Evolutionary conservation across 2,329 filamentous ascomycete species (phyloP), one percentile per base, ranked within the genome.

Genomic region (Erysiphe pisi): DNA sequence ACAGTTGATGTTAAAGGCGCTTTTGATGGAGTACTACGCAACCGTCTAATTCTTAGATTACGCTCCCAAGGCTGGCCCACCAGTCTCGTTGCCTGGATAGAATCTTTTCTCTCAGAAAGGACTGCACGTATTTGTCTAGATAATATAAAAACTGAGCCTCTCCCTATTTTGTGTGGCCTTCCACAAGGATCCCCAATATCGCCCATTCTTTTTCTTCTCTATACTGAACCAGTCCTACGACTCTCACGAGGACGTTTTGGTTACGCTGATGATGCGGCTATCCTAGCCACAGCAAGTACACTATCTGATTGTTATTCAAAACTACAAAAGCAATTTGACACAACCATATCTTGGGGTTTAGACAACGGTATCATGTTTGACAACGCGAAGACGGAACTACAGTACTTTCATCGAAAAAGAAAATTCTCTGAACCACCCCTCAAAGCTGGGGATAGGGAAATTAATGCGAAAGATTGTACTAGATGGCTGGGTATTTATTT

Each of bases 101-200:
- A 70, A 1, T 70, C 31, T 18, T 70, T 70, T 40, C 63, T 70
- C 28, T 25, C 12, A 25, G 11, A 14, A 20, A 14, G 25, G 16
- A 40, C 8, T 1, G 63, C 36, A 70, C 14, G 3, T 14, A 36
- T 68, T 16, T 36, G 36, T 31, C 63, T 68, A 31, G 63, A 70
- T 40, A 18, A 70, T 36, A 70, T 14, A 40, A 47, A 4, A 7
- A 47, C 70, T 6, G n/a, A 28, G 16, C n/a, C n/a, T n/a, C n/a
- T n/a, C n/a, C n/a, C n/a, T n/a, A n/a, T n/a, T n/a, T n/a, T n/a
- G n/a, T n/a, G 70, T 28, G 45, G 11, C 49, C 45, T 49, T 14
- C 70, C 70, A 22, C 70, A 74, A 28, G 70, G 70, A 12, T 74
- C 70, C 20, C 36, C 70, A 36, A n/a, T 74, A 47, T 47, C 36